Evolutionary conservation across 768 basidiomycete genomes (phyloP), one percentile per base, ranked within the genome.

Genomic region (Aureoboletus auriporus): DNA sequence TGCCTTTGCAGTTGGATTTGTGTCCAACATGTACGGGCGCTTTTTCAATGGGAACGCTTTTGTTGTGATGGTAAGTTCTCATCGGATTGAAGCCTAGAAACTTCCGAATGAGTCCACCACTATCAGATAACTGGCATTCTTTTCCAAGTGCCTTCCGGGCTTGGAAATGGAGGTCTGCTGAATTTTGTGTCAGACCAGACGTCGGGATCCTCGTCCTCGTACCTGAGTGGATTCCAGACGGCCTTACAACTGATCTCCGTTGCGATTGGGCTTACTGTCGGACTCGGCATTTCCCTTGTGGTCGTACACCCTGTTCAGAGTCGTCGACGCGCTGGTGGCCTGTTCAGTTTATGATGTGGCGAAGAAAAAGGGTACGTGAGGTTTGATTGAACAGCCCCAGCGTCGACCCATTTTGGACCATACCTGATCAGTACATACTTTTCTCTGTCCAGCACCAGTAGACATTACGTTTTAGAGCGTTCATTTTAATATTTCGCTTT

Each of bases 81-180:
- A 12, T 7, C 14, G 12, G 11, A 35, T 28, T 12, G 26, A 37
- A 33, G 11, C 35, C 17, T 23, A 42, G 40, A 20, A 26, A 14
- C 14, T 29, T 39, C 4, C 16, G 31, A 46, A 40, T 28, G 14
- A 23, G 41, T 26, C 11, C 1, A 14, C 17, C 31, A n/a, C 12
- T 26, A 31, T 27, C 42, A 70, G 76, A 83, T 88, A 53, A 87
- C 85, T 0, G 89, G 86, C 20, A 86, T 93, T 41, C 73, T 92
- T 13, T 87, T 92, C 70, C 91, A 93, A 68, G 75, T 93, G 1
- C 90, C 89, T 0, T 87, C 86, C 8, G 90, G 89, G 34, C 75
- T 93, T 10, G 81, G 84, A 8, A 87, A 80, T 38, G 88, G 87
- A 10, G 90, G 90, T 28, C 77, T 93, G 7, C 75, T 93, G 52